These are phyloP conservation scores for Trametes pubescens DNA, from an alignment of 1,284 basidiomycete genomes.

Conservation along the genomic window DNA sequence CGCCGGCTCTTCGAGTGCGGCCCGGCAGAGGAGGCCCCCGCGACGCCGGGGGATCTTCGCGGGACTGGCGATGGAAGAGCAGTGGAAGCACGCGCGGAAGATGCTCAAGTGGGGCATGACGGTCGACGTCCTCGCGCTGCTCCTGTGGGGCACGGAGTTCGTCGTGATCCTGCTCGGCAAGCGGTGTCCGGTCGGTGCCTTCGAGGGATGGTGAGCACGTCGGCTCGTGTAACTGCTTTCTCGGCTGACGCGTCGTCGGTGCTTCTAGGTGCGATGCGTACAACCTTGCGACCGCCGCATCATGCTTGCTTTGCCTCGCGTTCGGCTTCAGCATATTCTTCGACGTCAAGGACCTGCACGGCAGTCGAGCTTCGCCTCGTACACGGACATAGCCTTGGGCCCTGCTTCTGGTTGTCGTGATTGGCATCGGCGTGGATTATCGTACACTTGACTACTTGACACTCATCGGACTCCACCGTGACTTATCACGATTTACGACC, in stretches of 20 bases:
- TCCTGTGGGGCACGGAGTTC: slow-evolving; percentile 67
- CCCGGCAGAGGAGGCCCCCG: slow-evolving; percentile 38
- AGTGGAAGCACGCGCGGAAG: slow-evolving; percentile 64
- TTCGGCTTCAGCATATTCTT: slow-evolving; percentile 68
- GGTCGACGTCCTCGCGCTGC: slow-evolving; percentile 56
- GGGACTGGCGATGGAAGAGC: slow-evolving; percentile 68
- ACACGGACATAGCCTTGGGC: slow-evolving; percentile 46
- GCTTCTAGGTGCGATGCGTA: slow-evolving; percentile 73
- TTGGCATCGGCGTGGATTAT: background rate
- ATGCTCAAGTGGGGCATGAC: slow-evolving; percentile 60
- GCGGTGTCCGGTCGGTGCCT: slow-evolving; percentile 66
- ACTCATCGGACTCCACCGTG: slow-evolving; percentile 6
- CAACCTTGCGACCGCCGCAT: slow-evolving; percentile 67
- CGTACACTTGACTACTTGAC: slow-evolving; percentile 1
- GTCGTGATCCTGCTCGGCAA: slow-evolving; percentile 66
- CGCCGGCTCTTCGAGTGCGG: slow-evolving; percentile 37
- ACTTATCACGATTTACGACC: slow-evolving; percentile 23
- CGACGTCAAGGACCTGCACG: slow-evolving; percentile 68
- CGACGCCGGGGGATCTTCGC: slow-evolving; percentile 61
- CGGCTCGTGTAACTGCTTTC: background rate
- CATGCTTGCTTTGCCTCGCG: slow-evolving; percentile 61
- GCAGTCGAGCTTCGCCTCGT: slow-evolving; percentile 58
- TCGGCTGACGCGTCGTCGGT: slow-evolving; percentile 1
- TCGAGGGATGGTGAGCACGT: slow-evolving; percentile 65
- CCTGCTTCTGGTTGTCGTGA: background rate